Percentiles rank a stretch among this genome's conserved stretches.
Evolutionary conservation across 176 grass and related monocot genomes (phyloP).

Genomic region (Aegilops longissima): DNA sequence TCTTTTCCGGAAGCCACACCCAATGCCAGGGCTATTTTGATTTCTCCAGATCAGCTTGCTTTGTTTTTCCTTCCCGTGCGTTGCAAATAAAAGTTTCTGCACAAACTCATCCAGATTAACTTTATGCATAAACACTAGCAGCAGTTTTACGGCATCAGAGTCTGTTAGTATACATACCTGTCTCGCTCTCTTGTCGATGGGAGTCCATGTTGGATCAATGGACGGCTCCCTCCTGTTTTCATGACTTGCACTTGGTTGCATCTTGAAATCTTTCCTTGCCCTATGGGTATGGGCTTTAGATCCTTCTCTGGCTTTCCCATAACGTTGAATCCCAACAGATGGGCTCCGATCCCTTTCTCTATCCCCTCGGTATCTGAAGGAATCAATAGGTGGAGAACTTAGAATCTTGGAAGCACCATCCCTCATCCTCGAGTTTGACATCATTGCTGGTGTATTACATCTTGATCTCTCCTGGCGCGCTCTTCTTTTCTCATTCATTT

Average conservation of each 20-base stretch:
- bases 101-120: conserved; percentile 34
- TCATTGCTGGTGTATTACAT: conserved; percentile 36
- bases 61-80: conserved; percentile 84
- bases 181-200: conserved; percentile 90
- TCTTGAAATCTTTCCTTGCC: conserved; percentile 51
- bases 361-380: conserved; percentile 57
- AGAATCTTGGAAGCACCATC: conserved; percentile 37
- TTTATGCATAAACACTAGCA: conserved; percentile 17
- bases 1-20: conserved; percentile 62
- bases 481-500: conserved; percentile 56
- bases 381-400: conserved; percentile 60
- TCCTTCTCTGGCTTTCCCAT: conserved; percentile 37
- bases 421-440: conserved; percentile 38
- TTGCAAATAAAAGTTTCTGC: conserved; percentile 84
- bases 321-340: conserved; percentile 22
- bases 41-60: conserved; percentile 90
- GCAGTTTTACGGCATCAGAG: neutral
- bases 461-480: conserved; percentile 25
- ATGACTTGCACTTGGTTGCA: conserved; percentile 32
- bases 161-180: conserved; percentile 44
- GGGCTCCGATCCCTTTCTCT: conserved; percentile 33
- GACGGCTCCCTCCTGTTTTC: conserved; percentile 44
- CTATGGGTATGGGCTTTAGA: conserved; percentile 34
- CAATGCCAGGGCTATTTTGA: conserved; percentile 57
- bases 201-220: conserved; percentile 70